phyloP scores from a whole-genome alignment of 2,329 filamentous ascomycete genomes.

The Cryoendolithus antarcticus region DNA sequence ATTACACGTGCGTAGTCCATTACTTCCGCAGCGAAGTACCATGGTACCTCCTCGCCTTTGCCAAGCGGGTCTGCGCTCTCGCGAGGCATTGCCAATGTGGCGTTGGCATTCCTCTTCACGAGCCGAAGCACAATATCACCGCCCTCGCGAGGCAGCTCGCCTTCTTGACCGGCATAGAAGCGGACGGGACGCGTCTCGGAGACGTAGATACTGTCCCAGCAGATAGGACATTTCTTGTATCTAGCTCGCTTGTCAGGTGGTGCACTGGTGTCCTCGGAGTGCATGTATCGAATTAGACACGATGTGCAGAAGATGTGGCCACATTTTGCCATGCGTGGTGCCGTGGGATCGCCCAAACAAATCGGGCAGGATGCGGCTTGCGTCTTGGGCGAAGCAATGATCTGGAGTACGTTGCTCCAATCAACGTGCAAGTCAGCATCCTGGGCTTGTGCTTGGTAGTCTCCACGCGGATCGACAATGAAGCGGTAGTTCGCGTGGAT shows the following conservation, averaged over 20 bases:
- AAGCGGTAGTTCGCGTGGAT: conserved; percentile 97
- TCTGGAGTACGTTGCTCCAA: conserved; percentile 82
- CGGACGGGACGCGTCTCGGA: conserved; percentile 79
- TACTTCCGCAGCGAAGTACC: conserved; percentile 89
- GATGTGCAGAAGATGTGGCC: conserved; percentile 95
- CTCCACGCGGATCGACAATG: conserved; percentile 70
- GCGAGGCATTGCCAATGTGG: conserved; percentile 74
- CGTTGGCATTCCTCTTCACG: conserved; percentile 67
- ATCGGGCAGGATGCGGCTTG: conserved; percentile 87
- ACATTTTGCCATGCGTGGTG: conserved; percentile 91
- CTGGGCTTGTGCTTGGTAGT: conserved; percentile 66
- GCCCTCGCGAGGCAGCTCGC: conserved; percentile 64
- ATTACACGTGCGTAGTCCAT: conserved; percentile 91
- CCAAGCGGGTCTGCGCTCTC: conserved; percentile 63
- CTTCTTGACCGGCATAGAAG: conserved; percentile 84
- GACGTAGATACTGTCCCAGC: conserved; percentile 86
- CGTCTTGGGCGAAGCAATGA: conserved; percentile 79
- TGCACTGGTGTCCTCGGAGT: conserved; percentile 61
- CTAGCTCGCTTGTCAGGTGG: conserved; percentile 55
- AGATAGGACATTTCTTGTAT: conserved; percentile 95
- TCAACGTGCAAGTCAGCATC: conserved; percentile 84
- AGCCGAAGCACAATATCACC: conserved; percentile 82
- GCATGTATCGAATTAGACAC: conserved; percentile 91
- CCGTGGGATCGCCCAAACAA: conserved; percentile 82
- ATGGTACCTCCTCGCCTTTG: conserved; percentile 68